Evolutionary conservation across 2,329 filamentous ascomycete genomes (phyloP).

Genomic region (Tolypocladium endophyticum): DNA sequence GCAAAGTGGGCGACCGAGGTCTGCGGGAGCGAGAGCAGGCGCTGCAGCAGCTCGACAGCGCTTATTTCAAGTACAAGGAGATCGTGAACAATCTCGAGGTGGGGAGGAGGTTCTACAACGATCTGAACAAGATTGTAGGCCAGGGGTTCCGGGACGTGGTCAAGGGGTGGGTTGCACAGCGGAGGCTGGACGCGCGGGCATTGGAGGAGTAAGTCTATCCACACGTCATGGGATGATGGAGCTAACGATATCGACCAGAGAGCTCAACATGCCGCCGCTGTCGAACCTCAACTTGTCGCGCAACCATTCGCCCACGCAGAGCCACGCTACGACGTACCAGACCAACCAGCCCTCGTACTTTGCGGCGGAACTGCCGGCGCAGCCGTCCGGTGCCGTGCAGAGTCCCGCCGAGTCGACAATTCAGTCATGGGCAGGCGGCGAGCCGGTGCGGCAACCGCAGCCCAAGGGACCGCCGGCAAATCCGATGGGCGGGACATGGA

Average conservation of each 20-base stretch:
- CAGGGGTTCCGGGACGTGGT: slow-evolving; percentile 67
- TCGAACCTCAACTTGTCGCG: slow-evolving; percentile 30
- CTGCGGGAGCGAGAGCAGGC: slow-evolving; percentile 72
- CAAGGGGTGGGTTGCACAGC: slow-evolving; percentile 67
- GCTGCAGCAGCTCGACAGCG: slow-evolving; percentile 78
- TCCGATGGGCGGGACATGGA: slow-evolving; percentile 43
- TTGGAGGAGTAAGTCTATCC: slow-evolving; percentile 57
- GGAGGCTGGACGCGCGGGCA: slow-evolving; percentile 68
- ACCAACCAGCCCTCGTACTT: slow-evolving; percentile 8
- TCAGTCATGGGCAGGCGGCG: slow-evolving; percentile 45
- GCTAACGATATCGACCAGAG: slow-evolving; percentile 20
- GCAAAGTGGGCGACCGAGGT: slow-evolving; percentile 49
- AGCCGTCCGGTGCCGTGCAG: slow-evolving; percentile 10
- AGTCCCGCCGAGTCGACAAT: slow-evolving; percentile 37
- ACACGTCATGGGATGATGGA: not conserved
- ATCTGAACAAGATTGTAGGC: slow-evolving; percentile 77
- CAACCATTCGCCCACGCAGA: slow-evolving; percentile 9
- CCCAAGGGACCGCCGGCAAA: slow-evolving; percentile 33
- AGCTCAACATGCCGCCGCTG: slow-evolving; percentile 41
- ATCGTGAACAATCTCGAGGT: slow-evolving; percentile 85
- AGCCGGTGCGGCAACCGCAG: slow-evolving; percentile 44
- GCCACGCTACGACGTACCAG: slow-evolving; percentile 2
- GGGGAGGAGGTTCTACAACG: slow-evolving; percentile 93
- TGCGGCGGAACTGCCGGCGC: slow-evolving; percentile 1
- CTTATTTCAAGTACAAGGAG: slow-evolving; percentile 94